Percentiles rank a stretch among this genome's conserved stretches.
Evolutionary conservation across 2,329 filamentous ascomycete genomes (phyloP).

Genomic region (Aspergillus unguis): DNA sequence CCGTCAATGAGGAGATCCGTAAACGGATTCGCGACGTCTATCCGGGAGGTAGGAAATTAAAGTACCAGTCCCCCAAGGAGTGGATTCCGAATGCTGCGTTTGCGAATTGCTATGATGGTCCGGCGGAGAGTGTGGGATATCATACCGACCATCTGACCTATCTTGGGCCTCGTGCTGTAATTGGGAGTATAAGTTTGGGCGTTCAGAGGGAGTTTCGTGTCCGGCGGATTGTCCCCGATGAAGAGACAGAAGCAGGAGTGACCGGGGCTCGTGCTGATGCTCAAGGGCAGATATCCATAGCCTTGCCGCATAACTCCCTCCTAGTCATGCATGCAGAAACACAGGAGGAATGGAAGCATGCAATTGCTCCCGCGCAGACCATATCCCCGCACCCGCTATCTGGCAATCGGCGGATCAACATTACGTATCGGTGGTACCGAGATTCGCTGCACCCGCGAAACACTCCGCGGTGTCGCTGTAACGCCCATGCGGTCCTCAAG

Average conservation of each 20-base stretch:
- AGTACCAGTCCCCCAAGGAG: slow-evolving; percentile 66
- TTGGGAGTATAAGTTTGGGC: slow-evolving; percentile 84
- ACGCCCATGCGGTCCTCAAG: slow-evolving; percentile 64
- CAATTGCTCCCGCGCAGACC: slow-evolving; percentile 68
- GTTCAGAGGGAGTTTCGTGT: slow-evolving; percentile 93
- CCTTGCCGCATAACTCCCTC: slow-evolving; percentile 90
- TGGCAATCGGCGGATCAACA: slow-evolving; percentile 78
- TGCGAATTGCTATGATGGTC: slow-evolving; percentile 89
- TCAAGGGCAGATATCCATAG: slow-evolving; percentile 84
- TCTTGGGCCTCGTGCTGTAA: slow-evolving; percentile 80
- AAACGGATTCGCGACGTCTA: slow-evolving; percentile 67
- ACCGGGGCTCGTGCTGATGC: slow-evolving; percentile 50
- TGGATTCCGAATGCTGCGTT: slow-evolving; percentile 91
- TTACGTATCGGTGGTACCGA: slow-evolving; percentile 89
- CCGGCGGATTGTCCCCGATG: slow-evolving; percentile 63
- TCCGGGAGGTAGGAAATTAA: slow-evolving; percentile 68
- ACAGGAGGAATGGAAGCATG: slow-evolving; percentile 97
- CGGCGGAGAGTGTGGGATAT: slow-evolving; percentile 79
- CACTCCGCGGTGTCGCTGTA: slow-evolving; percentile 76
- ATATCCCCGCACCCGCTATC: slow-evolving; percentile 84
- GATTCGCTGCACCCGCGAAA: slow-evolving; percentile 69
- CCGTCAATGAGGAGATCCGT: slow-evolving; percentile 75
- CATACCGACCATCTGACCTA: slow-evolving; percentile 93
- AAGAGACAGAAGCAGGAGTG: slow-evolving; percentile 24
- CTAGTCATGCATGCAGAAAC: slow-evolving; percentile 96